Evolutionary conservation across 495 filamentous ascomycete species (phyloP), one percentile per base, ranked within the genome.

Genomic region (Tuber calosporum): DNA sequence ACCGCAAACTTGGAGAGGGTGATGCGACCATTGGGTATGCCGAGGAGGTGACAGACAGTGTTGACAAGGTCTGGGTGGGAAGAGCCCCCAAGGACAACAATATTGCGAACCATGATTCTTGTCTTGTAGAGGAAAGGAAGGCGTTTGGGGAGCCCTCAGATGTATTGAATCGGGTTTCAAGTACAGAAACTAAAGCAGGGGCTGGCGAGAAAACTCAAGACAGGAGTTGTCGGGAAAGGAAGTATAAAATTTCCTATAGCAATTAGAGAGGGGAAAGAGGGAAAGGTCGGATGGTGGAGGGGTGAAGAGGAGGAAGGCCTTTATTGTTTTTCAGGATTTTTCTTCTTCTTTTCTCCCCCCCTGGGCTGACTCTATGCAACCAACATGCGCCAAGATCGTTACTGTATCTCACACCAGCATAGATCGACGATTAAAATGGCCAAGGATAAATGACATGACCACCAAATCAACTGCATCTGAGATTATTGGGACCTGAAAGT

Each of bases 71-170:
- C 85, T 8, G 93, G 94, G 84, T 99, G 96, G 82, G 93, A 96
- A 82, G 89, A 93, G 70, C 95, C 95, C 53, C 93, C 92, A 73
- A 99, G 91, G 76, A 99, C 87, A 79, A 97, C 93, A 74, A 99
- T 91, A 83, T 97, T 97, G 81, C 96, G 91, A 79, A 98, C 94
- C 95, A 99, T 95, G 72, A 58, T 62, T 72, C 39, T 58, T 42
- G 41, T 30, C 19, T 43, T 22, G 48, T 22, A 39, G 62, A 68
- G 67, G 58, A 58, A 17, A 68, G 38, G 20, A 67, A 69, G 9
- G 69, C 11, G 39, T n/a, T 53, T 53, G 22, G 22, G n/a, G 45
- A 53, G 7, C 22, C n/a, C n/a, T n/a, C 1, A 22, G 45, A 53
- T 53, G 45, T 53, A 26, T 53, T 19, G 4, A 6, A 20, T 11